These are phyloP conservation scores for Sinapis alba DNA, from an alignment of 441 rosid genomes.

Conservation along the genomic window DNA sequence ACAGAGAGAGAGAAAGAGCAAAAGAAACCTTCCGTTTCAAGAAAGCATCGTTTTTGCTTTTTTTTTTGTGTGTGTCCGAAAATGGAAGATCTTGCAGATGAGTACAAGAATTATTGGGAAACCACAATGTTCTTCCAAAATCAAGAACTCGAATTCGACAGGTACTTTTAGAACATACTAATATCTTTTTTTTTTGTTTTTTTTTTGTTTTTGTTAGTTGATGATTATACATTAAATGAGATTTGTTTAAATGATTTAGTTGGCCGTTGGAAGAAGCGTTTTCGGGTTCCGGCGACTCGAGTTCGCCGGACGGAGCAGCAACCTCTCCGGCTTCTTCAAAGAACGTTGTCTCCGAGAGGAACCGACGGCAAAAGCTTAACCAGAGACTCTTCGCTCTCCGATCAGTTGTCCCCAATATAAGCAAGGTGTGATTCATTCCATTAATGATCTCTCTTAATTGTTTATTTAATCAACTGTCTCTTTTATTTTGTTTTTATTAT, in stretches of 20 bases:
- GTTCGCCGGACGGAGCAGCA: slow-evolving; percentile 80
- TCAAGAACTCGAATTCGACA: slow-evolving; percentile 66
- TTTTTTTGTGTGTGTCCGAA: slow-evolving; percentile 15
- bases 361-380: slow-evolving; percentile 77
- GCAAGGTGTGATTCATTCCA: slow-evolving; percentile 33
- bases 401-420: slow-evolving; percentile 75
- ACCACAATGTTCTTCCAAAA: slow-evolving; percentile 67
- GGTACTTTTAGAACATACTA: slow-evolving; percentile 43
- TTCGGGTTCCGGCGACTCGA: slow-evolving; percentile 74
- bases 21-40: slow-evolving; percentile 34
- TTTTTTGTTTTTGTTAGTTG: background rate
- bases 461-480: slow-evolving; percentile 22
- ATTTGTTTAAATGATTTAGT: slow-evolving; percentile 37
- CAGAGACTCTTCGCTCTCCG: slow-evolving; percentile 85
- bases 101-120: slow-evolving; percentile 73
- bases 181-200: background rate
- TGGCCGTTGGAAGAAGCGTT: slow-evolving; percentile 85
- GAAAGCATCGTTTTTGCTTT: slow-evolving; percentile 30
- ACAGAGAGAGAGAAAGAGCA: background rate
- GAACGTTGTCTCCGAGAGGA: slow-evolving; percentile 80
- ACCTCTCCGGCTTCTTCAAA: slow-evolving; percentile 60
- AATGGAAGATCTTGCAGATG: slow-evolving; percentile 56
- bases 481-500: background rate
- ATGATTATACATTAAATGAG: background rate
- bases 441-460: background rate